phyloP scores from a whole-genome alignment of 1,284 basidiomycete genomes.

The Porodaedalea pini region DNA sequence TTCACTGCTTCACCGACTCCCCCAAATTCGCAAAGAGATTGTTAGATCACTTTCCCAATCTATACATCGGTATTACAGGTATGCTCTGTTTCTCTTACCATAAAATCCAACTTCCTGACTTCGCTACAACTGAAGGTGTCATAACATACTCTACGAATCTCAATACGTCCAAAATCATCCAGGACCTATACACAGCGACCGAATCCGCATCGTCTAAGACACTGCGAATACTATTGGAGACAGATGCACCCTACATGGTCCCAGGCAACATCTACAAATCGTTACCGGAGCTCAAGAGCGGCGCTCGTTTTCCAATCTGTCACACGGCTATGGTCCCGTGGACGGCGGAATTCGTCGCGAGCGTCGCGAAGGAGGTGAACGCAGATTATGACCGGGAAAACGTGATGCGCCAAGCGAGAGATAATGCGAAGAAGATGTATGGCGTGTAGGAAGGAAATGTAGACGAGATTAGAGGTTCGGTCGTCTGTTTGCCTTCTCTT shows the following conservation, averaged over 20 bases:
- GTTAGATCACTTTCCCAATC: conserved; percentile 72
- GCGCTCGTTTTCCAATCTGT: conserved; percentile 56
- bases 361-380: conserved; percentile 39
- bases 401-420: conserved; percentile 59
- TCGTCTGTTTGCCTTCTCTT: background rate
- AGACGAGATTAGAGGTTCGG: background rate
- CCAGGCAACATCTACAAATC: conserved; percentile 67
- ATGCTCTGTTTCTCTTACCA: conserved; percentile 16
- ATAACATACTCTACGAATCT: conserved; percentile 71
- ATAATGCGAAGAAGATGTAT: conserved; percentile 64
- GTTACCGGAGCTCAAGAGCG: conserved; percentile 48
- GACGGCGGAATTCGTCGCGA: conserved; percentile 71
- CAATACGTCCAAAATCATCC: conserved; percentile 61
- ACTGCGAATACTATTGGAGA: conserved; percentile 71
- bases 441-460: conserved; percentile 41
- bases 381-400: conserved; percentile 47
- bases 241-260: conserved; percentile 81
- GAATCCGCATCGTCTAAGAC: conserved; percentile 16
- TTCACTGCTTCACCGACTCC: conserved; percentile 80
- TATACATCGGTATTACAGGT: conserved; percentile 79
- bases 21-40: conserved; percentile 67
- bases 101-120: background rate
- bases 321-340: conserved; percentile 81
- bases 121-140: conserved; percentile 47
- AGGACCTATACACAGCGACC: conserved; percentile 39